Evolutionary conservation across 2,329 filamentous ascomycete species (phyloP).

Genomic region (Aureobasidium leucospermi): DNA sequence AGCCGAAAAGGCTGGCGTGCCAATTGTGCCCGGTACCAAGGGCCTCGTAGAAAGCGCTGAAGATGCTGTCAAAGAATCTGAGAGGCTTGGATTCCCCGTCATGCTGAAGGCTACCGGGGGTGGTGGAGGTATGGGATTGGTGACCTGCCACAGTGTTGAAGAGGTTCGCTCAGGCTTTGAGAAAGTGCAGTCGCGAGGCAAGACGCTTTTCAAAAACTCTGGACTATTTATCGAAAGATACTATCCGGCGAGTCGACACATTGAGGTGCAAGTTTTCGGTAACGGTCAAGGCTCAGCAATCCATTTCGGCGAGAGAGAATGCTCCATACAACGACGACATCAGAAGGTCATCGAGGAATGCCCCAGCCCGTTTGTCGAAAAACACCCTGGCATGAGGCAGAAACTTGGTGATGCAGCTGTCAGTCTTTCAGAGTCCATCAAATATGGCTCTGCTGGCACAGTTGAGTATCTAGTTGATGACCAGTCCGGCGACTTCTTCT

Average conservation of each 20-base stretch:
- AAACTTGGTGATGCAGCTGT: slow-evolving; percentile 62
- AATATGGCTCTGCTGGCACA: slow-evolving; percentile 79
- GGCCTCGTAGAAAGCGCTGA: slow-evolving; percentile 42
- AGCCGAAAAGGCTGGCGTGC: slow-evolving; percentile 45
- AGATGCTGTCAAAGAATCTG: slow-evolving; percentile 39
- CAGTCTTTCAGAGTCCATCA: slow-evolving; percentile 48
- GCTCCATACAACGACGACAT: slow-evolving; percentile 77
- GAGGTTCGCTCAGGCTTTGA: slow-evolving; percentile 60
- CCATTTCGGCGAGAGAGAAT: slow-evolving; percentile 81
- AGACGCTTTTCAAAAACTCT: slow-evolving; percentile 73
- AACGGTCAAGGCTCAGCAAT: slow-evolving; percentile 73
- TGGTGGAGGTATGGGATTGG: slow-evolving; percentile 78
- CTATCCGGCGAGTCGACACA: slow-evolving; percentile 70
- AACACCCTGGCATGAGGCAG: slow-evolving; percentile 49
- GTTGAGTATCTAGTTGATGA: slow-evolving; percentile 89
- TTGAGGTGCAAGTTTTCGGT: slow-evolving; percentile 87
- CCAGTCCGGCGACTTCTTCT: slow-evolving; percentile 69
- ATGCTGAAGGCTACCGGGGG: slow-evolving; percentile 50
- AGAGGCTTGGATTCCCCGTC: slow-evolving; percentile 44
- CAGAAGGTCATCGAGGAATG: slow-evolving; percentile 91
- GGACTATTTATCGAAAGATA: slow-evolving; percentile 82
- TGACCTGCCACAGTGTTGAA: slow-evolving; percentile 60
- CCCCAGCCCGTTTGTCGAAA: slow-evolving; percentile 61
- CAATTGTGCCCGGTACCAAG: slow-evolving; percentile 48
- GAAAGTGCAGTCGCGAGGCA: slow-evolving; percentile 63